Conservation (phyloP, 768 basidiomycete species). For the Tricholoma hemisulphureum region DNA sequence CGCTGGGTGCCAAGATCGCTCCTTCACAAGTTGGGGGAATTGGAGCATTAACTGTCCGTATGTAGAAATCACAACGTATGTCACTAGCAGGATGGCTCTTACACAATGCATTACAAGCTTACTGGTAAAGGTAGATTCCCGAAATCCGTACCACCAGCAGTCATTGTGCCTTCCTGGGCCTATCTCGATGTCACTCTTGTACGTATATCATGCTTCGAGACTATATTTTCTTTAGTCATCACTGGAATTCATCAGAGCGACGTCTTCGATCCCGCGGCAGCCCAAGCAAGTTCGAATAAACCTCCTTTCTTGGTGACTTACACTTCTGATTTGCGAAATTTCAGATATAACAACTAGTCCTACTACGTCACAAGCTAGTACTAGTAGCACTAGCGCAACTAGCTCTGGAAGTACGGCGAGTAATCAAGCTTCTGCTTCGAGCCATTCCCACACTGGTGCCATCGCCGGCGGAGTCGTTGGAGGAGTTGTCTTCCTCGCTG, state of each 20-base stretch:
- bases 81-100: neutral
- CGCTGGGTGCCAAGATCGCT: conserved; percentile 53
- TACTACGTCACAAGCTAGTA: conserved; percentile 7
- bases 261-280: conserved; percentile 35
- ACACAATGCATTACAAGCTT: neutral
- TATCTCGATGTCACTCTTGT: conserved; percentile 49
- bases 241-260: conserved; percentile 16
- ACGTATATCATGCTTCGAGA: conserved; percentile 1
- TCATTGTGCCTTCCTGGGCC: conserved; percentile 56
- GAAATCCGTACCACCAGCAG: conserved; percentile 37
- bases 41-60: conserved; percentile 37
- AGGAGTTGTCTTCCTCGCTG: conserved; percentile 43
- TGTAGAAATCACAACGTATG: conserved; percentile 35
- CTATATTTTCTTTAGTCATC: neutral
- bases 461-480: conserved; percentile 64
- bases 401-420: neutral
- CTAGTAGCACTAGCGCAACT: conserved; percentile 1
- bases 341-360: conserved; percentile 10
- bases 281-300: conserved; percentile 16
- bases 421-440: conserved; percentile 1
- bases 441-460: conserved; percentile 44
- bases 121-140: conserved; percentile 42
- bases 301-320: neutral
- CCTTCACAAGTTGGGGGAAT: conserved; percentile 35
- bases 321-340: neutral